Percentiles rank a stretch among this genome's conserved stretches.
Evolutionary conservation across 345 rosid species (phyloP).

Genomic region (Syzygium aromaticum): DNA sequence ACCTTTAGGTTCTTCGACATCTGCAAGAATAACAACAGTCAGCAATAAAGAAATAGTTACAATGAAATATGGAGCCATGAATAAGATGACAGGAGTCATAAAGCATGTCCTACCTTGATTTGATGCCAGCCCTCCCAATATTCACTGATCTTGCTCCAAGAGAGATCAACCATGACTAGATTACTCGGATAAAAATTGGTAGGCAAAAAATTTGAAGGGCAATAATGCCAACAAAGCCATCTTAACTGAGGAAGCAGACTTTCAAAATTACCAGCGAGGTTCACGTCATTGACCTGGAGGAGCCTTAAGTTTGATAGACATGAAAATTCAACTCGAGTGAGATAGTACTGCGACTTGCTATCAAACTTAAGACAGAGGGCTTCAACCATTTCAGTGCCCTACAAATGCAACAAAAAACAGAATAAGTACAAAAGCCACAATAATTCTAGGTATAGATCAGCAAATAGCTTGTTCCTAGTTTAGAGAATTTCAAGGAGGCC

Average conservation of each 20-base stretch:
- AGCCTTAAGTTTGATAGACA: constrained; percentile 10
- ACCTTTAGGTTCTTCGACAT: constrained; percentile 9
- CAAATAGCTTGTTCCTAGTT: background rate
- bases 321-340: constrained; percentile 5
- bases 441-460: background rate
- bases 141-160: constrained; percentile 11
- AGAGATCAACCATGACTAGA: constrained; percentile 9
- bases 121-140: constrained; percentile 14
- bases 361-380: constrained; percentile 14
- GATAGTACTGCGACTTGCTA: constrained; percentile 7
- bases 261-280: constrained; percentile 8
- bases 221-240: constrained; percentile 15
- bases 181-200: constrained; percentile 3
- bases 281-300: constrained; percentile 7
- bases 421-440: background rate
- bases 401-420: background rate
- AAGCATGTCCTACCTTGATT: constrained; percentile 1
- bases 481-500: background rate
- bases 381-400: constrained; percentile 8
- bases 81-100: background rate
- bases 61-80: background rate
- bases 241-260: constrained; percentile 4
- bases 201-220: constrained; percentile 11
- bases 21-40: background rate
- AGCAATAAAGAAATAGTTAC: background rate